Base-by-base conservation (phyloP, 441 rosid genomes). In the Rhodomyrtus psidioides region DNA sequence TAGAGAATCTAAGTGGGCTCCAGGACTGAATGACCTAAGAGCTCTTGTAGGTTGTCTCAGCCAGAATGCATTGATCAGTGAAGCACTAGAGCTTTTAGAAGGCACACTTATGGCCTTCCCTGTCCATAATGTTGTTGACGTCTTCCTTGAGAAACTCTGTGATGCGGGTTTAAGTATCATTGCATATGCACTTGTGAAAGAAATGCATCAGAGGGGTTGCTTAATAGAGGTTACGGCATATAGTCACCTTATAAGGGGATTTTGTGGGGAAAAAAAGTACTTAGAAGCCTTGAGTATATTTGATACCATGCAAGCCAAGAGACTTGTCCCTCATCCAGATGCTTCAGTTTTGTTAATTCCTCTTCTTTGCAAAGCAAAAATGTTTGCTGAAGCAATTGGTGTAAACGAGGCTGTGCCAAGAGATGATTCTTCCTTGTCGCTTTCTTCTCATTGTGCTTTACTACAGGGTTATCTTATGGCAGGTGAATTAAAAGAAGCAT, bases 71-170 rank as follows among this genome's bases (percentile, higher is more conserved):
- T 85, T 94, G 93, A 89, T 93, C 87, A 89, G 87, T 89, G 94
- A 94, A 91, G 91, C 89, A 59, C 15, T 92, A 27, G 91, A 93
- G 93, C 94, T 96, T 91, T 88, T 92, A 44, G 94, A 95, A 87
- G 88, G 87, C 87, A 83, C 93, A 92, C 83, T 92, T 60, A 87
- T 59, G 75, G 87, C 30, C 70, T 57, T 85, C 84, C 92, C 92
- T 86, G 82, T 82, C 59, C 90, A 87, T 44, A 91, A 90, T 88
- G 55, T 92, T 34, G 90, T 86, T 56, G 84, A 79, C 21, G 34
- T 90, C 46, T 94, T 93, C 82, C 86, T 93, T 13, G 95, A 94
- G 89, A 92, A 91, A 87, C 91, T 95, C 49, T 94, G 92, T 83
- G 74, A 60, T 86, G 82, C 91, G 34, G 96, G 94, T 86, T 91